phyloP scores from a whole-genome alignment of 2,329 filamentous ascomycete genomes.

The Xylogone sp. region DNA sequence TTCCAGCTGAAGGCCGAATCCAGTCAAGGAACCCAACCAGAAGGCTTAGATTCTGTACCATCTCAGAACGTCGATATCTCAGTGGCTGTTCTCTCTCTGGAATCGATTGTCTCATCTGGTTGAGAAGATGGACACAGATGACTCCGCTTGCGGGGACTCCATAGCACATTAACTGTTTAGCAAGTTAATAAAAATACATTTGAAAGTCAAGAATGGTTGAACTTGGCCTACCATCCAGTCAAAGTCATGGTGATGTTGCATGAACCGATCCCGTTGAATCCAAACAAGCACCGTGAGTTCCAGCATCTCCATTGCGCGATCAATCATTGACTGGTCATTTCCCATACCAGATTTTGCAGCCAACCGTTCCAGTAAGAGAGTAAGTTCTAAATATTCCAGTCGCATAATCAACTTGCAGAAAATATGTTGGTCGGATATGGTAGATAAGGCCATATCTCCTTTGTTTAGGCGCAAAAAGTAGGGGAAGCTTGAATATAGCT shows the following conservation, averaged over 20 bases:
- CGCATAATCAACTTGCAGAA: slow-evolving; percentile 40
- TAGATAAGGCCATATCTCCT: slow-evolving; percentile 33
- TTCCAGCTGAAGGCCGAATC: slow-evolving; percentile 44
- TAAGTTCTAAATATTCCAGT: slow-evolving; percentile 50
- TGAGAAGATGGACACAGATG: slow-evolving; percentile 46
- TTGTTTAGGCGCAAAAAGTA: slow-evolving; percentile 32
- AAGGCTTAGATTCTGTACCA: slow-evolving; percentile 49
- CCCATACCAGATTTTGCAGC: slow-evolving; percentile 41
- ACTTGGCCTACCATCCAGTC: slow-evolving; percentile 38
- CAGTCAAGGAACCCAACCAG: slow-evolving; percentile 49
- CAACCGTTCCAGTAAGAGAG: slow-evolving; percentile 56
- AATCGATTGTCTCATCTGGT: slow-evolving; percentile 32
- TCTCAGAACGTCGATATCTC: slow-evolving; percentile 36
- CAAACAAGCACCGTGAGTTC: slow-evolving; percentile 42
- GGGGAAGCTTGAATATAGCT: slow-evolving; percentile 33
- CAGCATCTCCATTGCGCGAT: slow-evolving; percentile 44
- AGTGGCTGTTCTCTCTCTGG: slow-evolving; percentile 27
- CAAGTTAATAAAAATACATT: too few relatives aligned
- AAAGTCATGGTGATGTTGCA: slow-evolving; percentile 37
- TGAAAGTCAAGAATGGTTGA: neutral
- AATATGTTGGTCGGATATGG: slow-evolving; percentile 33
- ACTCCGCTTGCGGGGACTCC: slow-evolving; percentile 46
- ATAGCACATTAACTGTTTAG: slow-evolving; percentile 41
- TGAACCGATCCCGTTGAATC: slow-evolving; percentile 45
- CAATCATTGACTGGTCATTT: slow-evolving; percentile 36